Evolutionary conservation across 2,329 filamentous ascomycete species (phyloP).

Genomic region (Aspergillus latus): DNA sequence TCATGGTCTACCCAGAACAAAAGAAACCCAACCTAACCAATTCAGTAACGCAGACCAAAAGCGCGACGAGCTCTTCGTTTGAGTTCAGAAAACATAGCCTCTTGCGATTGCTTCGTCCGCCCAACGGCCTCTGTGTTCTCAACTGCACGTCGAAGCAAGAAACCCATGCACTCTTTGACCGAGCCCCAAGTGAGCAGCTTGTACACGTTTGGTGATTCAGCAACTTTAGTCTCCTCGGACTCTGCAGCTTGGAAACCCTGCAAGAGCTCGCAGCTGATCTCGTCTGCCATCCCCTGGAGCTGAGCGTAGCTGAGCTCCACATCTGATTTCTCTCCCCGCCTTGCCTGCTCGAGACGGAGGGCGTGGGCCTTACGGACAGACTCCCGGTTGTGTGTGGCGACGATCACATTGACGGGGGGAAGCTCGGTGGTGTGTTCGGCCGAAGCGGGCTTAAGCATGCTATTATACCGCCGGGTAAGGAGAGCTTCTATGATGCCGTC

Average conservation of each 20-base stretch:
- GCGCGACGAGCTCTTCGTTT: slow-evolving; percentile 31
- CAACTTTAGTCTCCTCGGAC: slow-evolving; percentile 13
- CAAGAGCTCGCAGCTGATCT: slow-evolving; percentile 67
- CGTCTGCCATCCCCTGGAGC: slow-evolving; percentile 93
- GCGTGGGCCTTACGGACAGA: slow-evolving; percentile 54
- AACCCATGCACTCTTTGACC: slow-evolving; percentile 61
- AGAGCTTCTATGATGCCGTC: slow-evolving; percentile 57
- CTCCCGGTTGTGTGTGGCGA: slow-evolving; percentile 60
- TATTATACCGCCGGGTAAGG: slow-evolving; percentile 59
- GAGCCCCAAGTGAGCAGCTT: slow-evolving; percentile 63
- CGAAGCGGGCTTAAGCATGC: slow-evolving; percentile 49
- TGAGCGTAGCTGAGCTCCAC: slow-evolving; percentile 67
- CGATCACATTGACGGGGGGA: slow-evolving; percentile 52
- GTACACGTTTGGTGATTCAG: slow-evolving; percentile 51
- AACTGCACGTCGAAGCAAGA: slow-evolving; percentile 64
- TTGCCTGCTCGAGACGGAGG: slow-evolving; percentile 47
- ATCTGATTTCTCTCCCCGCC: slow-evolving; percentile 41
- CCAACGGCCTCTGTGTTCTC: slow-evolving; percentile 69
- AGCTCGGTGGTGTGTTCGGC: slow-evolving; percentile 39
- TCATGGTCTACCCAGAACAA: not conserved
- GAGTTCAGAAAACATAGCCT: slow-evolving; percentile 38
- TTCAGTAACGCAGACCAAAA: slow-evolving; percentile 16
- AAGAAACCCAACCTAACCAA: not conserved
- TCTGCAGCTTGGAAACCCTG: slow-evolving; percentile 40
- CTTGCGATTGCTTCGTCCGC: slow-evolving; percentile 49